phyloP scores from a whole-genome alignment of 2,329 filamentous ascomycete genomes.

The Diaporthe sp. region DNA sequence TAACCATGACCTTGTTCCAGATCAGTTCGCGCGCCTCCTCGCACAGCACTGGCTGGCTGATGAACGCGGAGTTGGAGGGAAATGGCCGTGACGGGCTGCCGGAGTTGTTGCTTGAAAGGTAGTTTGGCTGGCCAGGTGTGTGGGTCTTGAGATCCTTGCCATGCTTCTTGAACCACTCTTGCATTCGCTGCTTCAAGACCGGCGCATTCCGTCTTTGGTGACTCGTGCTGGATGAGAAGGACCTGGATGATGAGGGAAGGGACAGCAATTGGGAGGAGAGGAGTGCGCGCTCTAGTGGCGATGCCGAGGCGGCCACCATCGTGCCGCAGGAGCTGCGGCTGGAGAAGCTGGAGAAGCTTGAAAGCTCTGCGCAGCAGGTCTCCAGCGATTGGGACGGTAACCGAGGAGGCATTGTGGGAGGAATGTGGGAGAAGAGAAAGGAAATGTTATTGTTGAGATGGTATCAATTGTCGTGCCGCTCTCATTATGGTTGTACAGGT shows the following conservation, averaged over 20 bases:
- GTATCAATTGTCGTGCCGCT: conserved; percentile 6
- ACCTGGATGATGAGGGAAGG: conserved; percentile 36
- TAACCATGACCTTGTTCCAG: conserved; percentile 73
- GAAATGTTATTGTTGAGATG: neutral
- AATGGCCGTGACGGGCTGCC: conserved; percentile 66
- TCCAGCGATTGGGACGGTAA: conserved; percentile 33
- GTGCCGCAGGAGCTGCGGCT: conserved; percentile 23
- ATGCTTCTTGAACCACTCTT: conserved; percentile 45
- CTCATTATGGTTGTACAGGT: conserved; percentile 23
- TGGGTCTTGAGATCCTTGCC: conserved; percentile 36
- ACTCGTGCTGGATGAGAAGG: conserved; percentile 53
- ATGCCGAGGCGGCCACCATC: neutral
- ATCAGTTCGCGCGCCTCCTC: conserved; percentile 80
- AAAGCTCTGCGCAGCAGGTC: conserved; percentile 30
- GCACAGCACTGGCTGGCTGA: conserved; percentile 77
- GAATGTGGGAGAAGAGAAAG: neutral
- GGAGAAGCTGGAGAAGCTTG: conserved; percentile 7
- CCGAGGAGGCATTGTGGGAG: conserved; percentile 33
- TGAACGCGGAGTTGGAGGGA: conserved; percentile 77
- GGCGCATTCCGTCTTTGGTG: conserved; percentile 49
- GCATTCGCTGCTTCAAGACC: conserved; percentile 50
- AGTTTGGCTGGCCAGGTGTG: conserved; percentile 43
- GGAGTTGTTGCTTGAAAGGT: conserved; percentile 47
- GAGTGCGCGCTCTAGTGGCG: conserved; percentile 29
- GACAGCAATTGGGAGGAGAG: conserved; percentile 12